Evolutionary conservation across 139 green algal genomes (phyloP), one percentile per base, ranked within the genome.

Genomic region (Mesotaenium endlicherianum): DNA sequence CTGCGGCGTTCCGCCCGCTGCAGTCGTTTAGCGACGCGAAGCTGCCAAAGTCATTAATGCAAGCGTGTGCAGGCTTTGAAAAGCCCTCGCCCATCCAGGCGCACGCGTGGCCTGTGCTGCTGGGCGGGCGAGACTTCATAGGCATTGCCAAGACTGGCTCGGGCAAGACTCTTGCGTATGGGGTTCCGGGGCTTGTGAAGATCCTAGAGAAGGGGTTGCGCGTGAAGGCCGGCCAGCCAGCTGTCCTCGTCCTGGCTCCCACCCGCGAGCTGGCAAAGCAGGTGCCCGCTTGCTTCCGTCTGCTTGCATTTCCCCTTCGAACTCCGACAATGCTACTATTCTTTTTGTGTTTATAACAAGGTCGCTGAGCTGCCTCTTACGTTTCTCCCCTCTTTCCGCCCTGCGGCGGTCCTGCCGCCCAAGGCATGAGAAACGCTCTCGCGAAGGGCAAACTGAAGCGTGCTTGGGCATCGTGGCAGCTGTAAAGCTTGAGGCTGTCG

Each of bases 181-280:
- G 94, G 34, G 83, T 97, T 34, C 93, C 93, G 0, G 93, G 90
- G 36, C 85, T 97, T 70, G 84, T 95, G 72, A 91, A 95, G 90
- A 94, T 95, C 82, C 80, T 91, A 30, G 83, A 83, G 4, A 20
- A 70, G 59, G 49, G 49, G 14, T 16, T 30, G 49, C 49, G 49
- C 11, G 71, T n/a, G 34, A 31, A 41, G 1, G 6, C 76, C 68
- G 36, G 70, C 44, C 5, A 75, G 67, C 17, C 31, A 70, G 3
- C 83, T 26, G 0, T 57, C 42, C 76, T 98, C 8, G 91, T 95
- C 2, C 90, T 98, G 39, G 94, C 95, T 36, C 95, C 95, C 40
- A 98, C 95, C 8, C 92, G 95, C 34, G 95, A 98, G 93, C 92
- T 98, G 77, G 94, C 95, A 1, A 87, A 93, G 58, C 95, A 98